Evolutionary conservation across 2,329 filamentous ascomycete species (phyloP).

Genomic region (Fusarium sp.): DNA sequence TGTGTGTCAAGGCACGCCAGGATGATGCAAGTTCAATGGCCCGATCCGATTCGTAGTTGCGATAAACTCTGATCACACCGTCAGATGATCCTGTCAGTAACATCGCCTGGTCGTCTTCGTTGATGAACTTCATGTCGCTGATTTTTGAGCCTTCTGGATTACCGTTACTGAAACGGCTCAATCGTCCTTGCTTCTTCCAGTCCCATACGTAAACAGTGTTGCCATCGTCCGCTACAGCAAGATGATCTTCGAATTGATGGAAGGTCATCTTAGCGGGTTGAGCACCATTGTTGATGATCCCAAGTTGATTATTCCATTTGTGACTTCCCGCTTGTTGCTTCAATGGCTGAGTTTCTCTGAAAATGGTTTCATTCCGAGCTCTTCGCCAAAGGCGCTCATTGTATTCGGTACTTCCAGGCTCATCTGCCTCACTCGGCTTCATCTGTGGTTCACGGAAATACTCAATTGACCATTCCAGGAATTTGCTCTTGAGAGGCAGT

Average conservation of each 20-base stretch:
- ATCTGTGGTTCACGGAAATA: constrained; percentile 99
- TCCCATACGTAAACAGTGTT: constrained; percentile 95
- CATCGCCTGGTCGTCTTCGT: constrained; percentile 95
- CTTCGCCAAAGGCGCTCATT: constrained; percentile 94
- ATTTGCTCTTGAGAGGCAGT: constrained; percentile 82
- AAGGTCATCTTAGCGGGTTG: constrained; percentile 95
- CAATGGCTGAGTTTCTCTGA: constrained; percentile 90
- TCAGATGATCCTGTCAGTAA: constrained; percentile 96
- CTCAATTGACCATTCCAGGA: constrained; percentile 95
- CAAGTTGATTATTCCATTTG: constrained; percentile 84
- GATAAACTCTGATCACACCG: constrained; percentile 91
- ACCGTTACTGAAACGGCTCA: constrained; percentile 91
- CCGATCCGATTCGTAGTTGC: constrained; percentile 82
- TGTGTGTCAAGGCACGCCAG: constrained; percentile 91
- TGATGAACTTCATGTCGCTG: constrained; percentile 96
- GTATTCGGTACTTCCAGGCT: constrained; percentile 95
- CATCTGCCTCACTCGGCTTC: constrained; percentile 94
- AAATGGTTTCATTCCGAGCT: constrained; percentile 89
- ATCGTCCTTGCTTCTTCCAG: constrained; percentile 78
- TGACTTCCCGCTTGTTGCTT: constrained; percentile 87
- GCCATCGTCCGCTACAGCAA: constrained; percentile 90
- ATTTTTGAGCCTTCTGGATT: constrained; percentile 92
- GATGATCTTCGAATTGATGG: constrained; percentile 96
- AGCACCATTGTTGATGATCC: constrained; percentile 86
- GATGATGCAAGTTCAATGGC: constrained; percentile 86